Evolutionary conservation across 2,329 filamentous ascomycete genomes (phyloP).

Genomic region (Harringtonia aguacate): DNA sequence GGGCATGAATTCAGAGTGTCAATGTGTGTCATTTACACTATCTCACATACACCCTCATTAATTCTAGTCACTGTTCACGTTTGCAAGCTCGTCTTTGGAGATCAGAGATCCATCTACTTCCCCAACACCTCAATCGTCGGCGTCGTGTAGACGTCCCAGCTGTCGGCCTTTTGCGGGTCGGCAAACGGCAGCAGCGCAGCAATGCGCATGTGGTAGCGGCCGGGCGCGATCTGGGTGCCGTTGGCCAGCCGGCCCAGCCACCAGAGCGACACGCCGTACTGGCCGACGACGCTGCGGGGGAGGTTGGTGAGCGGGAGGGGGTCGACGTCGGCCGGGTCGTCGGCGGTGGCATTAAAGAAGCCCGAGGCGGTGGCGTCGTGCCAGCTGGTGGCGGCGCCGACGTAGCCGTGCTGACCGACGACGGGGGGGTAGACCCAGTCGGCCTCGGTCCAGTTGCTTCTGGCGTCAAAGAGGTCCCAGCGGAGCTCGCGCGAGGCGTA

Average conservation of each 20-base stretch:
- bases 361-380: neutral
- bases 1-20: too few relatives aligned
- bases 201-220: slow-evolving; percentile 18
- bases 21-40: too few relatives aligned
- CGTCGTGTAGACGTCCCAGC: slow-evolving; percentile 5
- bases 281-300: slow-evolving; percentile 10
- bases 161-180: slow-evolving; percentile 4
- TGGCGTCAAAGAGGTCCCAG: slow-evolving; percentile 17
- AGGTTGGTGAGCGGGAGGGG: slow-evolving; percentile 12
- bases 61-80: too few relatives aligned
- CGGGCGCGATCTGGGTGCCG: slow-evolving; percentile 22
- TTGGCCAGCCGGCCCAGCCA: slow-evolving; percentile 12
- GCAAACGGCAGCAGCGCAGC: slow-evolving; percentile 2
- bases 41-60: too few relatives aligned
- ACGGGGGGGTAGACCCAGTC: slow-evolving; percentile 17
- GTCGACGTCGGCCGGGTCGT: slow-evolving; percentile 6
- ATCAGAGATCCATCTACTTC: too few relatives aligned
- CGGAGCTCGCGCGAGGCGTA: slow-evolving; percentile 13
- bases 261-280: slow-evolving; percentile 10
- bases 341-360: neutral
- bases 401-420: slow-evolving; percentile 12
- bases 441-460: slow-evolving; percentile 13
- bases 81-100: too few relatives aligned
- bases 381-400: slow-evolving; percentile 13
- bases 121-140: slow-evolving; percentile 1